These are phyloP conservation scores for Bipolaris bicolor DNA, from an alignment of 2,329 filamentous ascomycete genomes.

Conservation along the genomic window DNA sequence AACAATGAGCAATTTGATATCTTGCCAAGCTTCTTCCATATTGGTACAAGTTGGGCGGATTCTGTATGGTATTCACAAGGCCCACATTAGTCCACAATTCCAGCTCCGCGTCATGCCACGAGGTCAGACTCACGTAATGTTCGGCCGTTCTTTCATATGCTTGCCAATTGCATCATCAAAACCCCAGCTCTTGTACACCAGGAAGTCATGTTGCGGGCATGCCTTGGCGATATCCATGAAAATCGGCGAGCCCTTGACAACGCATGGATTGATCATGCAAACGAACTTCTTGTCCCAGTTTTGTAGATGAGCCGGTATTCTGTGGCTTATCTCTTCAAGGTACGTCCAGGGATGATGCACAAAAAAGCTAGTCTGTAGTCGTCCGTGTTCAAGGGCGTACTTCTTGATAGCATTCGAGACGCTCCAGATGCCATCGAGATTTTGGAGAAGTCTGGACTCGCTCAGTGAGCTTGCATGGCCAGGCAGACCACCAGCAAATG, in stretches of 20 bases:
- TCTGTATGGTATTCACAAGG: neutral
- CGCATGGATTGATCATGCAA: conserved; percentile 4
- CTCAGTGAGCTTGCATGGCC: conserved; percentile 4
- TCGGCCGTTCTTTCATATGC: neutral
- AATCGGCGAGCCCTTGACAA: neutral
- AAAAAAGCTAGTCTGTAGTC: neutral
- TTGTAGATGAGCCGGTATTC: neutral
- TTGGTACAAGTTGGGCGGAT: conserved; percentile 1
- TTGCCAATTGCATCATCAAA: neutral
- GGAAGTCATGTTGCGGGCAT: conserved; percentile 7
- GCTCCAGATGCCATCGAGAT: neutral
- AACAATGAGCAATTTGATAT: conserved; percentile 11
- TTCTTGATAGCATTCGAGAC: neutral
- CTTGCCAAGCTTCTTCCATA: conserved; percentile 10
- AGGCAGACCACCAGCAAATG: conserved; percentile 6
- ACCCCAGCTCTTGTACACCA: conserved; percentile 13
- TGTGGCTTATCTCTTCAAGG: neutral
- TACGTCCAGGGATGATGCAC: neutral
- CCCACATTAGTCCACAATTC: neutral
- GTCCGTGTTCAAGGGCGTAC: neutral
- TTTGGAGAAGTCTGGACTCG: neutral
- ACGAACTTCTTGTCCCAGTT: conserved; percentile 4
- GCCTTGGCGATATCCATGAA: neutral
- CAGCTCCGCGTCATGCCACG: neutral
- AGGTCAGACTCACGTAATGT: neutral